Evolutionary conservation across 768 basidiomycete genomes (phyloP).

Genomic region (Tricholoma furcatifolium): DNA sequence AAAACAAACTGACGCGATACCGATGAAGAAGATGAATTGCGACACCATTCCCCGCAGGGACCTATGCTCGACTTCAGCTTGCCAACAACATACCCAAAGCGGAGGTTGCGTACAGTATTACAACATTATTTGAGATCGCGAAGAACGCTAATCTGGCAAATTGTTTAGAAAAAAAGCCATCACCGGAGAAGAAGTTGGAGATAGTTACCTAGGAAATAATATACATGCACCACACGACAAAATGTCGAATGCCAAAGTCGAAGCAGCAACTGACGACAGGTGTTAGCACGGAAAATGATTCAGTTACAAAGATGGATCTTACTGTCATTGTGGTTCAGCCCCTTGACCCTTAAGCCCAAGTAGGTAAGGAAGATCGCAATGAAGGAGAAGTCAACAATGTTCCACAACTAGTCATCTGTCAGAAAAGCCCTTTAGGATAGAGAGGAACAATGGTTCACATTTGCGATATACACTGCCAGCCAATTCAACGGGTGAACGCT

Average conservation of each 20-base stretch:
- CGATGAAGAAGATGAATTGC: slow-evolving; percentile 78
- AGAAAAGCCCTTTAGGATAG: neutral
- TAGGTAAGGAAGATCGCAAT: slow-evolving; percentile 69
- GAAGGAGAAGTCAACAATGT: slow-evolving; percentile 81
- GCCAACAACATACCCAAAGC: neutral
- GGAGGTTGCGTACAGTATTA: slow-evolving; percentile 59
- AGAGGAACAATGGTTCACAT: slow-evolving; percentile 41
- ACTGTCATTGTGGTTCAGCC: slow-evolving; percentile 56
- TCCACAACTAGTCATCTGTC: slow-evolving; percentile 69
- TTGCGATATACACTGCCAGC: slow-evolving; percentile 75
- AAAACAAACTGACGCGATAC: slow-evolving; percentile 76
- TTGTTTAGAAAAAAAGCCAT: neutral
- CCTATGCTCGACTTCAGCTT: slow-evolving; percentile 33
- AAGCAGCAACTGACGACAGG: slow-evolving; percentile 37
- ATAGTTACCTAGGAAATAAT: slow-evolving; percentile 70
- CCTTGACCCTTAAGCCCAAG: slow-evolving; percentile 61
- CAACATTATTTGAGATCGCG: slow-evolving; percentile 72
- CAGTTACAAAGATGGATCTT: slow-evolving; percentile 11
- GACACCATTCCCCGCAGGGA: slow-evolving; percentile 81
- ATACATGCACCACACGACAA: slow-evolving; percentile 85
- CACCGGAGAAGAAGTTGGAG: neutral
- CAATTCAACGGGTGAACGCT: neutral
- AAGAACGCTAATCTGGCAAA: slow-evolving; percentile 71
- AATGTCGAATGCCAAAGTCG: slow-evolving; percentile 76
- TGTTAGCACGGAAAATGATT: neutral